Conservation (phyloP, 495 filamentous ascomycete species). For the Symbiotaphrina buchneri region DNA sequence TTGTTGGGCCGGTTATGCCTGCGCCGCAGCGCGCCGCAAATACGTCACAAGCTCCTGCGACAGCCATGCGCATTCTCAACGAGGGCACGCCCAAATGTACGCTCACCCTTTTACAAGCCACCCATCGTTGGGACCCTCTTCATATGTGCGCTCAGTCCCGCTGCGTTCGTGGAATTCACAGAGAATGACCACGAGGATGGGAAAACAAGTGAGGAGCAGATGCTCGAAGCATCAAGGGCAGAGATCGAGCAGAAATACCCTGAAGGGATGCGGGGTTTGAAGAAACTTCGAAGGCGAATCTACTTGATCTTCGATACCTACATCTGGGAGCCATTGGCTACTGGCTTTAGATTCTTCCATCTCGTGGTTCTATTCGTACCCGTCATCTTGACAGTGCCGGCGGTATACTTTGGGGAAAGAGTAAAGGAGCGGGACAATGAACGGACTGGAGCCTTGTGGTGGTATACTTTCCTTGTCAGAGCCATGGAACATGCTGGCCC, state of each 20-base stretch:
- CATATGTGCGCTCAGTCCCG: conserved; percentile 25
- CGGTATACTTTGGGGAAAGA: conserved; percentile 52
- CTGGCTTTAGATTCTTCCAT: conserved; percentile 65
- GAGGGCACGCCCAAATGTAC: too few species aligned
- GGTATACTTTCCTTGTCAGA: conserved; percentile 75
- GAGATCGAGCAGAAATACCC: conserved; percentile 46
- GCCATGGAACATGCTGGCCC: conserved; percentile 89
- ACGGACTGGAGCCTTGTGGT: conserved; percentile 69
- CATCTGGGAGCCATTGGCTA: conserved; percentile 71
- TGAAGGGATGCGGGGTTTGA: conserved; percentile 31
- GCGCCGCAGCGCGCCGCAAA: too few species aligned
- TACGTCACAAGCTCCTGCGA: too few species aligned
- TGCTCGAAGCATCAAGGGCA: conserved; percentile 58
- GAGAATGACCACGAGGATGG: conserved; percentile 30
- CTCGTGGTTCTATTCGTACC: conserved; percentile 78
- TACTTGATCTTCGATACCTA: conserved; percentile 44
- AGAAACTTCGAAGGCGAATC: conserved; percentile 25
- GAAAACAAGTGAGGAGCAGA: conserved; percentile 57
- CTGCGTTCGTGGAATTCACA: conserved; percentile 49
- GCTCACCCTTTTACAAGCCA: neutral
- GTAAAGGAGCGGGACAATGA: conserved; percentile 39
- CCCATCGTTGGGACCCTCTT: neutral
- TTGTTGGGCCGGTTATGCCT: too few species aligned
- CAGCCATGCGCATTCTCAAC: too few species aligned
- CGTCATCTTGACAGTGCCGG: conserved; percentile 57